Percentiles rank a stretch among this genome's conserved stretches.
phyloP scores from a whole-genome alignment of 2,329 filamentous ascomycete genomes.

The Myriosclerotinia duriaeana region DNA sequence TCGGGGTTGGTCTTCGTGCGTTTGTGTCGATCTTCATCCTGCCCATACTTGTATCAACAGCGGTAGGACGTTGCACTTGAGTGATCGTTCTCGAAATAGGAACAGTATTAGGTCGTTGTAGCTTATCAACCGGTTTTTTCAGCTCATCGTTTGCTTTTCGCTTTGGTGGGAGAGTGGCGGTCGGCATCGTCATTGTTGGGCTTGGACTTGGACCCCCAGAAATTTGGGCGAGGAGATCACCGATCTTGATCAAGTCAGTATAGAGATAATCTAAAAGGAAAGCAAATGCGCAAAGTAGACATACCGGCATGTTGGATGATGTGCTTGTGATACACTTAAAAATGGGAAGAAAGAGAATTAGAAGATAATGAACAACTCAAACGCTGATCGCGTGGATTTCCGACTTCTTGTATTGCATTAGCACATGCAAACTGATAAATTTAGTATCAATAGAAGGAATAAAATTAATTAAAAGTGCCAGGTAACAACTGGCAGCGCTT shows the following conservation, averaged over 20 bases:
- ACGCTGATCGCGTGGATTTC: slow-evolving; percentile 31
- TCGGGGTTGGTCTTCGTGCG: slow-evolving; percentile 24
- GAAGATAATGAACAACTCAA: slow-evolving; percentile 22
- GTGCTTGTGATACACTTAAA: slow-evolving; percentile 18
- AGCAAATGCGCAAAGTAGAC: slow-evolving; percentile 19
- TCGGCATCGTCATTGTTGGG: slow-evolving; percentile 32
- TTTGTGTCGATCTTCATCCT: slow-evolving; percentile 31
- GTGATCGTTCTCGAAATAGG: slow-evolving; percentile 32
- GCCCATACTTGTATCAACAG: slow-evolving; percentile 30
- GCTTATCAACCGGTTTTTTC: slow-evolving; percentile 45
- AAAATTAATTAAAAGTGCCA: slow-evolving; percentile 4
- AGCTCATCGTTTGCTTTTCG: slow-evolving; percentile 58
- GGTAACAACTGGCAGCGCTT: slow-evolving; percentile 7
- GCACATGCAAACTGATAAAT: slow-evolving; percentile 20
- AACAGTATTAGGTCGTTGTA: slow-evolving; percentile 41
- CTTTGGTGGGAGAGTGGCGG: slow-evolving; percentile 46
- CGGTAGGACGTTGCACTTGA: slow-evolving; percentile 27
- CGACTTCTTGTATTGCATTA: slow-evolving; percentile 26
- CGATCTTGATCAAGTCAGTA: slow-evolving; percentile 47
- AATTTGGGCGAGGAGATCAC: slow-evolving; percentile 61
- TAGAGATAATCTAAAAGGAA: slow-evolving; percentile 20
- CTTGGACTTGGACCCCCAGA: slow-evolving; percentile 49
- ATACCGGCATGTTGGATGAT: slow-evolving; percentile 35
- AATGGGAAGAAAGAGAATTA: slow-evolving; percentile 12
- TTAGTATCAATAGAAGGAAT: neutral